A percentile compares a stretch with the other conserved stretches of the same genome.
Evolutionary conservation across 1,284 basidiomycete genomes (phyloP).

Genomic region (Ganoderma lucidum): DNA sequence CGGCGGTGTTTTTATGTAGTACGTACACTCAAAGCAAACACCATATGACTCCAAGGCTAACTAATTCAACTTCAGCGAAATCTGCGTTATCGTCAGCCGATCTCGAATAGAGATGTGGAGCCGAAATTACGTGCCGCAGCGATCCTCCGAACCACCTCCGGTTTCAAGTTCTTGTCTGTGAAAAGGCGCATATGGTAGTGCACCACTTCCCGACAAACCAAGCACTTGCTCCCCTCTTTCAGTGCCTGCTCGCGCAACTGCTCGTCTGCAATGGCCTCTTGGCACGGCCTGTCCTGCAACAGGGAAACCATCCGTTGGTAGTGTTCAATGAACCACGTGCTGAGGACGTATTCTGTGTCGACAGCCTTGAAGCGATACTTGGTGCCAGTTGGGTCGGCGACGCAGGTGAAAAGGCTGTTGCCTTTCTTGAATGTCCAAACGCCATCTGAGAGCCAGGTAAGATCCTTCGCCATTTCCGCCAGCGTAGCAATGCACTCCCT

Average conservation of each 20-base stretch:
- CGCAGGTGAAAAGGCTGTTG: background rate
- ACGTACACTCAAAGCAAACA: background rate
- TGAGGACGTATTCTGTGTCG: background rate
- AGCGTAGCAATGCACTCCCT: conserved; percentile 9
- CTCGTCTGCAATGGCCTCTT: background rate
- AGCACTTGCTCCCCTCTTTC: background rate
- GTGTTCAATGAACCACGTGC: background rate
- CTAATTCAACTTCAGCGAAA: background rate
- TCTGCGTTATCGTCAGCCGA: background rate
- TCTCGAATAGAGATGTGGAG: background rate
- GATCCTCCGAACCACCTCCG: background rate
- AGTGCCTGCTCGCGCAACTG: background rate
- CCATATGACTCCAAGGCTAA: background rate
- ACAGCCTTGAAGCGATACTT: background rate
- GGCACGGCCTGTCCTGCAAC: background rate
- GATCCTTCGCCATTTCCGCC: conserved; percentile 14
- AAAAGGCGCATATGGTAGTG: background rate
- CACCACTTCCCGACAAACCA: background rate
- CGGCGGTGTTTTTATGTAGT: background rate
- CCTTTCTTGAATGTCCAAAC: conserved; percentile 1
- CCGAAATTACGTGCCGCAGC: background rate
- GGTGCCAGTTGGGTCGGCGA: background rate
- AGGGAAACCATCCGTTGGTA: background rate
- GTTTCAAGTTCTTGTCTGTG: background rate
- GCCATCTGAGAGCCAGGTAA: conserved; percentile 5